Conservation (phyloP, 2,329 filamentous ascomycete genomes). For the Aspergillus alliaceus region DNA sequence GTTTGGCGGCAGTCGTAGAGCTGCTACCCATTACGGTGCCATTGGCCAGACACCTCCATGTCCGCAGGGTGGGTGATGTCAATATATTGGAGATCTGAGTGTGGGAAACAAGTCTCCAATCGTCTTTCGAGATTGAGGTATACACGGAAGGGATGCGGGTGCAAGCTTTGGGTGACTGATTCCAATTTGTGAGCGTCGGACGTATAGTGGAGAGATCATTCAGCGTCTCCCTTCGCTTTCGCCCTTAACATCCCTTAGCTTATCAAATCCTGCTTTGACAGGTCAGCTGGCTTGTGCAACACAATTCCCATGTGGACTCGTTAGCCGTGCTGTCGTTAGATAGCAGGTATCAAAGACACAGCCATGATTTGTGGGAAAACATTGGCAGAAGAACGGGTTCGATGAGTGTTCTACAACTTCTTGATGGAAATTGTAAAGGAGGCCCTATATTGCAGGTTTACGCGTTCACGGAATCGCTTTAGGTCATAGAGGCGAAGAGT, state of each 20-base stretch:
- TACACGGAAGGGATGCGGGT: not conserved
- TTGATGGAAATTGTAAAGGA: not conserved
- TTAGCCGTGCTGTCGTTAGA: not conserved
- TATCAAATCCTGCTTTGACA: not conserved
- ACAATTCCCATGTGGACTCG: not conserved
- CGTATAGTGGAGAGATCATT: not conserved
- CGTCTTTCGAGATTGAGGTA: not conserved
- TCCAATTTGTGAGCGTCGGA: not conserved
- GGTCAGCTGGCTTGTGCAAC: not conserved
- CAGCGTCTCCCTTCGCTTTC: not conserved
- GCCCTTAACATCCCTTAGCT: not conserved
- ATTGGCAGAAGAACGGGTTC: not conserved
- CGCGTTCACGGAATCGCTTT: not conserved
- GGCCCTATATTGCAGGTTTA: not conserved
- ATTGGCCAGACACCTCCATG: slow-evolving; percentile 50
- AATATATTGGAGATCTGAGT: not conserved
- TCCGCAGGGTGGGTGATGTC: slow-evolving; percentile 48
- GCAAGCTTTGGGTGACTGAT: not conserved
- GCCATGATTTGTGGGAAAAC: not conserved
- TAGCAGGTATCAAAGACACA: not conserved
- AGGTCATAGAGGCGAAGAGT: not conserved
- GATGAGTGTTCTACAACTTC: not conserved
- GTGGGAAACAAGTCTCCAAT: not conserved
- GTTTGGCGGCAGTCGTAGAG: slow-evolving; percentile 26
- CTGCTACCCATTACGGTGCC: slow-evolving; percentile 36